These are phyloP conservation scores for Pueraria montana DNA, from an alignment of 306 rosid genomes.

Conservation along the genomic window DNA sequence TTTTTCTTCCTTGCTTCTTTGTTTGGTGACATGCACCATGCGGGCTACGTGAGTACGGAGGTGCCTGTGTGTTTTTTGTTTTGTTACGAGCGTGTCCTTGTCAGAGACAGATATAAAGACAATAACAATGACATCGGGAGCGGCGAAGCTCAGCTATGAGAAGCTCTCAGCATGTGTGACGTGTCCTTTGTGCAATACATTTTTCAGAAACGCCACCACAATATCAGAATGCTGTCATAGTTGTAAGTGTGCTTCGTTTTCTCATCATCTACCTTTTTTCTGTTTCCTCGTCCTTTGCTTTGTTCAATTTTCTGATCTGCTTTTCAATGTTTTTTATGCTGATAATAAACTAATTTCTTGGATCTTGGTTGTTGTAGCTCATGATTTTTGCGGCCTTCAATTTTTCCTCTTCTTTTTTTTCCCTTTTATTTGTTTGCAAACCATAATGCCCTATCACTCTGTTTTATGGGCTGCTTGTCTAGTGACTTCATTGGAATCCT, in stretches of 20 bases:
- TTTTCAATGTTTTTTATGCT: neutral
- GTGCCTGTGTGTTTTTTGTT: constrained; percentile 17
- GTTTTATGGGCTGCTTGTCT: constrained; percentile 11
- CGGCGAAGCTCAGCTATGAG: neutral
- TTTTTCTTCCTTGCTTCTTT: constrained; percentile 27
- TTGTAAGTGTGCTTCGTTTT: constrained; percentile 53
- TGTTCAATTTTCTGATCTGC: neutral
- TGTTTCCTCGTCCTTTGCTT: constrained; percentile 38
- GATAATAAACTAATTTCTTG: neutral
- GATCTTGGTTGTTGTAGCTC: constrained; percentile 26
- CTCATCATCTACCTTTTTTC: neutral
- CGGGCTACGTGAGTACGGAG: constrained; percentile 56
- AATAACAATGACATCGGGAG: constrained; percentile 31
- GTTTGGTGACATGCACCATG: constrained; percentile 69
- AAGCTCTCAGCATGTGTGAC: constrained; percentile 43
- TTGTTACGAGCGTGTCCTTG: constrained; percentile 44
- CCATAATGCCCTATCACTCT: neutral
- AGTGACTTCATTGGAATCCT: constrained; percentile 13
- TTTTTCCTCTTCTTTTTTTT: neutral
- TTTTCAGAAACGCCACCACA: constrained; percentile 53
- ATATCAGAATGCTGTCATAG: constrained; percentile 57
- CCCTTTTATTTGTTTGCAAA: neutral
- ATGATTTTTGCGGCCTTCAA: neutral
- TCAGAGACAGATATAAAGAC: constrained; percentile 32
- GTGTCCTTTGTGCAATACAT: constrained; percentile 50